Percentiles rank a stretch among this genome's conserved stretches.
phyloP scores from a whole-genome alignment of 257 asterid species.

The Fraxinus excelsior region DNA sequence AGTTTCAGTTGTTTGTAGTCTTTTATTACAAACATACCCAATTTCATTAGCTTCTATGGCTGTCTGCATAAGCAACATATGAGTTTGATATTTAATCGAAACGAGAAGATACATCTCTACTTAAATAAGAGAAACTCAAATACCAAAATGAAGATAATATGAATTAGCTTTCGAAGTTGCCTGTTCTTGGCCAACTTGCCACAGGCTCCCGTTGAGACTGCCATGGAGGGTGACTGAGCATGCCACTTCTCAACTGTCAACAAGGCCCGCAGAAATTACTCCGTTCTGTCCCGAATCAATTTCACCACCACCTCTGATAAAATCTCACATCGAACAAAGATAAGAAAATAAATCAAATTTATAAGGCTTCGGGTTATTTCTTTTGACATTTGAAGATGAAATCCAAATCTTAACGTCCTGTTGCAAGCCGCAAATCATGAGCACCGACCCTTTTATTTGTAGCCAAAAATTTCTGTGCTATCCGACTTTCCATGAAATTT shows the following conservation, averaged over 20 bases:
- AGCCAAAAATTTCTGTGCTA: slow-evolving; percentile 40
- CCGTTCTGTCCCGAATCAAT: slow-evolving; percentile 65
- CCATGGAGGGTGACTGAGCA: slow-evolving; percentile 77
- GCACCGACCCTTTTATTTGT: slow-evolving; percentile 47
- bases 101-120: slow-evolving; percentile 23
- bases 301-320: slow-evolving; percentile 22
- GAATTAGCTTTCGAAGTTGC: slow-evolving; percentile 70
- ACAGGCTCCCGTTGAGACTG: slow-evolving; percentile 51
- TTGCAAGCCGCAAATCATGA: slow-evolving; percentile 55
- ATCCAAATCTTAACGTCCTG: slow-evolving; percentile 27
- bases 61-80: slow-evolving; percentile 76
- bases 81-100: slow-evolving; percentile 65
- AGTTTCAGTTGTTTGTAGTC: slow-evolving; percentile 44
- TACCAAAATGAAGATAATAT: slow-evolving; percentile 7
- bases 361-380: no score
- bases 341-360: no score
- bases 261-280: slow-evolving; percentile 56
- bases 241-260: slow-evolving; percentile 71
- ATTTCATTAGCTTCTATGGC: slow-evolving; percentile 63
- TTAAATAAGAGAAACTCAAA: neutral
- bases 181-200: slow-evolving; percentile 51
- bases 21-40: slow-evolving; percentile 57
- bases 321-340: no score
- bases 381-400: no score
- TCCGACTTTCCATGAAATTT: no score